Evolutionary conservation across 2,329 filamentous ascomycete genomes (phyloP).

Genomic region (Hymenoscyphus scutula): DNA sequence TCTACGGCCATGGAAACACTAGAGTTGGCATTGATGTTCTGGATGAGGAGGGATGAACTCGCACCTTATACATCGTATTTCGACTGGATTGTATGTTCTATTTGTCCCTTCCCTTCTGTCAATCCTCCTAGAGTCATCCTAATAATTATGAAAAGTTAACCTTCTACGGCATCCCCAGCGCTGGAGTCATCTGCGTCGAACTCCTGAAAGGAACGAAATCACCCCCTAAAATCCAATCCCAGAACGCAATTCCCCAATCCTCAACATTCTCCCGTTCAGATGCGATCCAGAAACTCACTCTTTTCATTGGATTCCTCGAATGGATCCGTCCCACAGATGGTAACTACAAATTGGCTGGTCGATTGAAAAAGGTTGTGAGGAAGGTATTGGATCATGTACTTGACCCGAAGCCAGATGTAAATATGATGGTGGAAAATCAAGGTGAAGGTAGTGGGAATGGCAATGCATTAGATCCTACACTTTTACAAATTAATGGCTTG

Average conservation of each 20-base stretch:
- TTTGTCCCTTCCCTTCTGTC: not conserved
- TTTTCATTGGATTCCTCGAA: conserved; percentile 34
- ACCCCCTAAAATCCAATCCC: not conserved
- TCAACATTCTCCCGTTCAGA: conserved; percentile 29
- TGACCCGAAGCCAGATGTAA: conserved; percentile 12
- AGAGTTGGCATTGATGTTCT: conserved; percentile 31
- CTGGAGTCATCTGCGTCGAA: conserved; percentile 33
- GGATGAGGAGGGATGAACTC: conserved; percentile 32
- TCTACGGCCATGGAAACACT: conserved; percentile 33
- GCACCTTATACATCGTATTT: conserved; percentile 25
- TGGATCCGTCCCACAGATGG: conserved; percentile 35
- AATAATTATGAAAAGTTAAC: conserved; percentile 13
- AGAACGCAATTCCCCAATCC: not conserved
- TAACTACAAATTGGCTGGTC: conserved; percentile 29
- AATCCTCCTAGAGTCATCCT: not conserved
- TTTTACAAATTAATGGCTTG: conserved; percentile 12
- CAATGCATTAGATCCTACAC: conserved; percentile 20
- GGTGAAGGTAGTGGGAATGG: not conserved
- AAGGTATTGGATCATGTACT: conserved; percentile 31
- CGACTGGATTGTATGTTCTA: conserved; percentile 32
- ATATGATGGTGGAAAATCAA: conserved; percentile 3
- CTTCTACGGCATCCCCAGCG: conserved; percentile 32
- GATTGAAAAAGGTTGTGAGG: conserved; percentile 27
- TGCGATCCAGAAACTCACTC: conserved; percentile 32
- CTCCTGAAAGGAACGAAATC: conserved; percentile 25